Percentiles rank a stretch among this genome's conserved stretches.
Evolutionary conservation across 768 basidiomycete genomes (phyloP).

Genomic region (Kwoniella bestiolae): DNA sequence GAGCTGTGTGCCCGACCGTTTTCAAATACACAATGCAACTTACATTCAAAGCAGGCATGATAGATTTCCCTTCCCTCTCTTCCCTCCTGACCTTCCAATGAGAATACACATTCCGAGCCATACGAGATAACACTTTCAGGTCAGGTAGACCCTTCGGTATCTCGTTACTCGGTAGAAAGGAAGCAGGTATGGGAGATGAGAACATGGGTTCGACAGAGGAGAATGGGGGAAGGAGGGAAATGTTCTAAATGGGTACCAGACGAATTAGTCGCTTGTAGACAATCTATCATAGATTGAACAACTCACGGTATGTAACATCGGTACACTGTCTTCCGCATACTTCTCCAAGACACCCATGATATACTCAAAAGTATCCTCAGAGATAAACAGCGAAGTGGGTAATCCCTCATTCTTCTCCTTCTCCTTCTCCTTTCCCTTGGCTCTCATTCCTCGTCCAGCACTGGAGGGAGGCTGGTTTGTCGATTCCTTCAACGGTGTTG

Average conservation of each 20-base stretch:
- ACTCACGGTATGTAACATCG: conserved; percentile 84
- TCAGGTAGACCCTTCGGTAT: conserved; percentile 73
- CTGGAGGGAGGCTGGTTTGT: conserved; percentile 20
- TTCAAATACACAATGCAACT: conserved; percentile 46
- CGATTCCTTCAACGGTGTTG: conserved; percentile 16
- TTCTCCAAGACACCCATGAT: conserved; percentile 95
- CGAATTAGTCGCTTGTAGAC: not conserved
- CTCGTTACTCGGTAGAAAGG: conserved; percentile 71
- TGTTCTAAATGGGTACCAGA: conserved; percentile 54
- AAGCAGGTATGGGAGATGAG: conserved; percentile 65
- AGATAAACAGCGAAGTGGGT: conserved; percentile 63
- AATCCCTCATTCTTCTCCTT: conserved; percentile 74
- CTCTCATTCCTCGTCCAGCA: conserved; percentile 57
- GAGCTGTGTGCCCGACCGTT: not conserved
- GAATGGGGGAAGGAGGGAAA: conserved; percentile 55
- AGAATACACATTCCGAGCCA: conserved; percentile 76
- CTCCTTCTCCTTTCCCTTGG: conserved; percentile 71
- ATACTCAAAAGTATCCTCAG: conserved; percentile 91
- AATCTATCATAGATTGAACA: not conserved
- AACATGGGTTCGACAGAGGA: conserved; percentile 67
- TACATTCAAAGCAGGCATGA: conserved; percentile 88
- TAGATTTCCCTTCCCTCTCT: conserved; percentile 77
- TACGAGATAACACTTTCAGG: conserved; percentile 67
- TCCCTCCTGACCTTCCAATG: conserved; percentile 87
- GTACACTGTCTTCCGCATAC: conserved; percentile 83